These are phyloP conservation scores for Neurospora intermedia DNA, from an alignment of 495 filamentous ascomycete genomes.

Conservation along the genomic window DNA sequence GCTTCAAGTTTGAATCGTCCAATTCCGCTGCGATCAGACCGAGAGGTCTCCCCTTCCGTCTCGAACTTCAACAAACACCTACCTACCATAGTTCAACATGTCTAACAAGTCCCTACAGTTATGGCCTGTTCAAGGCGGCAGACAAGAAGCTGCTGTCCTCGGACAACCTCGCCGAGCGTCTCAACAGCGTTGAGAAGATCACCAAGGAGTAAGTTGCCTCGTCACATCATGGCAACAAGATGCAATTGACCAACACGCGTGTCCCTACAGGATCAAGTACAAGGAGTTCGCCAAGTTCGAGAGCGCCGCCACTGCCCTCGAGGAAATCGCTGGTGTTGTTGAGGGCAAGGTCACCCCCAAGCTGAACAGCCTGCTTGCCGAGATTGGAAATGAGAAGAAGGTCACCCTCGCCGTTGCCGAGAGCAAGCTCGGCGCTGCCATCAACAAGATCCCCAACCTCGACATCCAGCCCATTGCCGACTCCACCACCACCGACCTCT, in stretches of 20 bases:
- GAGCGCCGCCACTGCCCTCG: slow-evolving; percentile 72
- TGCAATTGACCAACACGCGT: slow-evolving; percentile 5
- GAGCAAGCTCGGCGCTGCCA: slow-evolving; percentile 83
- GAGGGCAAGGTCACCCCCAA: slow-evolving; percentile 96
- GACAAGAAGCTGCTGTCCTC: slow-evolving; percentile 95
- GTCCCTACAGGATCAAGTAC: slow-evolving; percentile 62
- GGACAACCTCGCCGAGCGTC: slow-evolving; percentile 62
- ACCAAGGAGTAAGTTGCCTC: slow-evolving; percentile 61
- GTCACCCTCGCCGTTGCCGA: slow-evolving; percentile 90
- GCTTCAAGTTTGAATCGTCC: not conserved
- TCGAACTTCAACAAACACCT: not conserved
- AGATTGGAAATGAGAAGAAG: slow-evolving; percentile 96
- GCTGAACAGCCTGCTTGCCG: slow-evolving; percentile 68
- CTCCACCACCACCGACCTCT: slow-evolving; percentile 74
- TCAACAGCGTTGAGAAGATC: slow-evolving; percentile 71
- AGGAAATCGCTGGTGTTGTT: slow-evolving; percentile 76
- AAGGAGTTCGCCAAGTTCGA: slow-evolving; percentile 97
- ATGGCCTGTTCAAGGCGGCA: slow-evolving; percentile 93
- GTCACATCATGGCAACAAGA: not conserved
- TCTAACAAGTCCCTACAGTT: slow-evolving; percentile 31
- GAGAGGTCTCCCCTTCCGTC: not conserved
- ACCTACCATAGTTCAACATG: not conserved
- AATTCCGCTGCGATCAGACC: not conserved
- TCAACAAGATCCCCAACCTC: slow-evolving; percentile 83
- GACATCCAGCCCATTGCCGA: slow-evolving; percentile 80